Percentiles rank a stretch among this genome's conserved stretches.
These are phyloP conservation scores for Solanum bukasovii DNA, from an alignment of 257 asterid genomes.

Conservation along the genomic window DNA sequence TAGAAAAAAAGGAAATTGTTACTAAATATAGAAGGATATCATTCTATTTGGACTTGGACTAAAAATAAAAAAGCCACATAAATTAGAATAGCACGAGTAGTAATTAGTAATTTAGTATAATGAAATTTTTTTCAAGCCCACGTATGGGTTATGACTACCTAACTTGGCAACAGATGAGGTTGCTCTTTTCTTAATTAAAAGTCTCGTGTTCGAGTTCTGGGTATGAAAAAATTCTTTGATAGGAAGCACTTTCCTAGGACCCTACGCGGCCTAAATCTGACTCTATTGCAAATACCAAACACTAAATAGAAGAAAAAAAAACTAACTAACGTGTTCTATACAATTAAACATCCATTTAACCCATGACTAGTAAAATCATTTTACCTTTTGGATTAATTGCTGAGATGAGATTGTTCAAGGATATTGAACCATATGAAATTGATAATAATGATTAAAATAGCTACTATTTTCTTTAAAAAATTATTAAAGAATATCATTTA, in stretches of 20 bases:
- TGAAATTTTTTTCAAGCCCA: not conserved
- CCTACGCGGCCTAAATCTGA: accelerated
- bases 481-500: not conserved
- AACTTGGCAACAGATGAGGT: no score
- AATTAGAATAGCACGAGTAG: not conserved
- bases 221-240: no score
- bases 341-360: not conserved
- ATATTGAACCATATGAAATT: not conserved
- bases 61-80: not conserved
- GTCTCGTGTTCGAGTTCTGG: accelerated
- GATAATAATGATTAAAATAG: not conserved
- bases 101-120: not conserved
- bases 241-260: no score
- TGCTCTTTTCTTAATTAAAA: no score
- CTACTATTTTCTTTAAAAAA: not conserved
- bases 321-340: not conserved
- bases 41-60: not conserved
- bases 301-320: no score
- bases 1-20: not conserved
- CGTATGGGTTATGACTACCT: not conserved
- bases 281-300: accelerated
- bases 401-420: not conserved
- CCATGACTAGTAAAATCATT: not conserved
- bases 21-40: not conserved
- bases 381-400: not conserved